Conservation (phyloP, 2,329 filamentous ascomycete species). For the Pseudodiploospora longispora region DNA sequence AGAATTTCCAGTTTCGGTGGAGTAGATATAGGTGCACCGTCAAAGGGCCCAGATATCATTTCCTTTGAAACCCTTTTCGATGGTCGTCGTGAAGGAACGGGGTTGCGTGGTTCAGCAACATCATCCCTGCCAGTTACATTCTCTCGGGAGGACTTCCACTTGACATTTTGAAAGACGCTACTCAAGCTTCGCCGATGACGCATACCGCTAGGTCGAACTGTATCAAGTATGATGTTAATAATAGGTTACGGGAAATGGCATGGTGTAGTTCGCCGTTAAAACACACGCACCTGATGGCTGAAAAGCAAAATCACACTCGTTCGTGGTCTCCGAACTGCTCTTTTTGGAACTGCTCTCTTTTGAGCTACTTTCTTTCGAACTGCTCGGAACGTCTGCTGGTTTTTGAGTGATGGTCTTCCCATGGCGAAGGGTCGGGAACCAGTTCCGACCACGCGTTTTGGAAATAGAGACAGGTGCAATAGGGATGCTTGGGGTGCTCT, state of each 20-base stretch:
- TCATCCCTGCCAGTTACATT: slow-evolving; percentile 10
- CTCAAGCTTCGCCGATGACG: slow-evolving; percentile 20
- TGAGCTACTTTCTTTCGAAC: not conserved
- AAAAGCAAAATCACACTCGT: not conserved
- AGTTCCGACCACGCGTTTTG: slow-evolving; percentile 2
- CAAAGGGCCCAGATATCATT: not conserved
- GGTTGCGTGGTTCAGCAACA: not conserved
- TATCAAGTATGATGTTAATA: not conserved
- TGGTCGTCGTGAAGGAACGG: not conserved
- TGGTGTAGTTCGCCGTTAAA: not conserved
- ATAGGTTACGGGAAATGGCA: not conserved
- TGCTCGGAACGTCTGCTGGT: not conserved
- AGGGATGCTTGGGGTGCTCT: slow-evolving; percentile 4
- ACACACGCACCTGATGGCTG: not conserved
- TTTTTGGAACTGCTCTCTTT: not conserved
- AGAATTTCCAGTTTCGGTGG: slow-evolving; percentile 23
- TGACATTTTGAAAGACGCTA: slow-evolving; percentile 21
- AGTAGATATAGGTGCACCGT: not conserved
- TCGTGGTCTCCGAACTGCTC: not conserved
- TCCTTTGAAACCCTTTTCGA: slow-evolving; percentile 2
- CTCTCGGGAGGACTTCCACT: slow-evolving; percentile 18
- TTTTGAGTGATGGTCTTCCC: not conserved
- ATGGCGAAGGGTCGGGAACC: slow-evolving; percentile 13
- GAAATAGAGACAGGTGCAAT: slow-evolving; percentile 2
- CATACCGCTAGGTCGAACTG: slow-evolving; percentile 3